phyloP scores from a whole-genome alignment of 108 stramenopile species.

The Epipyxis sp. region DNA sequence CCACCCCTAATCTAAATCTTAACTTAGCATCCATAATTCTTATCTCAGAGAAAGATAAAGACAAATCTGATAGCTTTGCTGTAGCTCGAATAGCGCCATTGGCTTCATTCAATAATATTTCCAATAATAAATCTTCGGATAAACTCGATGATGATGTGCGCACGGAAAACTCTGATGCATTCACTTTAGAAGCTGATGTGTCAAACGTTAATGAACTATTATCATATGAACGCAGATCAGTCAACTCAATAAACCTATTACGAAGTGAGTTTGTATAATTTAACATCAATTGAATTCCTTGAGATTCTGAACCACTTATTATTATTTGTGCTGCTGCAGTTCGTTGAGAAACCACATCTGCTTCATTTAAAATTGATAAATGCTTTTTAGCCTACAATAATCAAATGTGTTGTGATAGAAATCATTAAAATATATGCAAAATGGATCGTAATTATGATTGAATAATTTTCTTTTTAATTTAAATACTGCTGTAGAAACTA shows the following conservation, averaged over 20 bases:
- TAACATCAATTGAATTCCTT: no score
- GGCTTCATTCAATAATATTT: slow-evolving; percentile 6
- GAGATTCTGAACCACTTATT: no score
- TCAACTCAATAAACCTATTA: neutral
- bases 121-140: neutral
- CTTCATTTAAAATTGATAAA: no score
- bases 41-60: neutral
- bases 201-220: neutral
- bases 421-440: neutral
- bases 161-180: neutral
- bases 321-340: no score
- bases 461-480: no score
- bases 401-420: neutral
- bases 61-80: neutral
- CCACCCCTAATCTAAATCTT: slow-evolving; percentile 20
- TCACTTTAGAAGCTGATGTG: neutral
- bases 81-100: neutral
- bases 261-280: neutral
- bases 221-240: neutral
- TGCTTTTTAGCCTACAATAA: neutral
- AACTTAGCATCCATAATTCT: neutral
- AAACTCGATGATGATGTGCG: neutral
- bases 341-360: no score
- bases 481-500: no score
- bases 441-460: no score